Percentiles rank a stretch among this genome's conserved stretches.
Evolutionary conservation across 495 filamentous ascomycete genomes (phyloP).

Genomic region (Neurospora tetrasperma): DNA sequence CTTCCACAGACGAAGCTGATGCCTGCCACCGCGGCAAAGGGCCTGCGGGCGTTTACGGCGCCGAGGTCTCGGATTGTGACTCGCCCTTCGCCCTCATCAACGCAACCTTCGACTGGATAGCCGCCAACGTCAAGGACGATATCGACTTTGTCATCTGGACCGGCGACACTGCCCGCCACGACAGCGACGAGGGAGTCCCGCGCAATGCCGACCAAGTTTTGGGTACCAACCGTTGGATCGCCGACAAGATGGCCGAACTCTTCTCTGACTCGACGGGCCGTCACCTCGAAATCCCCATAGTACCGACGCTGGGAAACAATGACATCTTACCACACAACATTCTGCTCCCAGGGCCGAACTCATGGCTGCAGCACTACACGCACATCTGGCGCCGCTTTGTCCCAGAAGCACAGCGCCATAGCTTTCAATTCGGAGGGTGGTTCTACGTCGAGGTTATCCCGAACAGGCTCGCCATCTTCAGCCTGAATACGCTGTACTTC

Average conservation of each 20-base stretch:
- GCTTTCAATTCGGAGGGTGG: slow-evolving; percentile 88
- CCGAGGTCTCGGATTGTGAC: slow-evolving; percentile 83
- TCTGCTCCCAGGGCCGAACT: slow-evolving; percentile 71
- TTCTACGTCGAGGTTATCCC: slow-evolving; percentile 90
- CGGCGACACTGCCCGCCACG: slow-evolving; percentile 89
- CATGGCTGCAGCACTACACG: slow-evolving; percentile 62
- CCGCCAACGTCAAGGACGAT: slow-evolving; percentile 66
- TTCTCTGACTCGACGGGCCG: slow-evolving; percentile 47
- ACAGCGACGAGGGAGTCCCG: slow-evolving; percentile 79
- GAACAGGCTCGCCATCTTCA: slow-evolving; percentile 76
- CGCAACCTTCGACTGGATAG: slow-evolving; percentile 87
- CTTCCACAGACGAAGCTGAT: slow-evolving; percentile 52
- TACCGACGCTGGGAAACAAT: slow-evolving; percentile 93
- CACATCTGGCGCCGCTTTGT: slow-evolving; percentile 79
- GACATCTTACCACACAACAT: slow-evolving; percentile 98
- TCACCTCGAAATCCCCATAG: slow-evolving; percentile 62
- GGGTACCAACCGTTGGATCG: slow-evolving; percentile 61
- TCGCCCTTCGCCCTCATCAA: slow-evolving; percentile 69
- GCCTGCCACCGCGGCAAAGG: slow-evolving; percentile 77
- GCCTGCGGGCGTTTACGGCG: slow-evolving; percentile 67
- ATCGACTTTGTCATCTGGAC: slow-evolving; percentile 98
- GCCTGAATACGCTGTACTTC: slow-evolving; percentile 94
- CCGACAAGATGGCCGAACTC: slow-evolving; percentile 62
- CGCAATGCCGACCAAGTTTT: slow-evolving; percentile 65
- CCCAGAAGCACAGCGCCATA: slow-evolving; percentile 84